A percentile compares a stretch with the other conserved stretches of the same genome.
Conservation (phyloP, 768 basidiomycete species). For the Psilocybe sp. region DNA sequence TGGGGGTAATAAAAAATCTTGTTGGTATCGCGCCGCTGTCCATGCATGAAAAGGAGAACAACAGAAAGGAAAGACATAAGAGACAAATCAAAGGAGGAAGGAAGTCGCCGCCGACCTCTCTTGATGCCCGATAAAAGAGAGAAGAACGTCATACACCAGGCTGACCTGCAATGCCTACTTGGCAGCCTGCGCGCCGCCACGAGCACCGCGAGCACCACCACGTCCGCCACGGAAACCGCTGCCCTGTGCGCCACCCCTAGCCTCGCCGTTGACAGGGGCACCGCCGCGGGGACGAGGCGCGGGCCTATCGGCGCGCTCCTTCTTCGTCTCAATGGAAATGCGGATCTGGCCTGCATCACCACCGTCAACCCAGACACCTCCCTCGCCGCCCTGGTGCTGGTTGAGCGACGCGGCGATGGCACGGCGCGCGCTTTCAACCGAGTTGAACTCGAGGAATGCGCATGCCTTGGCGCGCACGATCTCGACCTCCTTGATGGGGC, state of each 20-base stretch:
- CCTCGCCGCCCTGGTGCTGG: constrained; percentile 74
- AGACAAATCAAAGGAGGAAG: not conserved
- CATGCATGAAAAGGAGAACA: not conserved
- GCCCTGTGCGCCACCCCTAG: constrained; percentile 25
- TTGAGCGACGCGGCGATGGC: constrained; percentile 80
- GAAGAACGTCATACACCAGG: not conserved
- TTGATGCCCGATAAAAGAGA: not conserved
- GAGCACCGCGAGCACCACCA: not conserved
- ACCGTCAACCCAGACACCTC: constrained; percentile 79
- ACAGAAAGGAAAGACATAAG: not conserved
- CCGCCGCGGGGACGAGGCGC: constrained; percentile 63
- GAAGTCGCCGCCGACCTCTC: not conserved
- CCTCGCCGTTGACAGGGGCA: constrained; percentile 37
- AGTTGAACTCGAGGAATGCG: constrained; percentile 88
- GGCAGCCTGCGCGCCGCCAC: not conserved
- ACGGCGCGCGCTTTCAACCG: constrained; percentile 75
- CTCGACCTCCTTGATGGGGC: constrained; percentile 83
- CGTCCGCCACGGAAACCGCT: constrained; percentile 25
- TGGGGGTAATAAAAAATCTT: not conserved
- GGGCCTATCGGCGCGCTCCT: constrained; percentile 86
- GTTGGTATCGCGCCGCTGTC: not conserved
- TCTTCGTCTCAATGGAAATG: constrained; percentile 84
- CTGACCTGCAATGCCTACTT: not conserved
- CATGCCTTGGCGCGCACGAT: constrained; percentile 87
- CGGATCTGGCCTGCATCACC: constrained; percentile 49